These are phyloP conservation scores for Bassia scoparia DNA, from an alignment of 148 eudicot species.

Conservation along the genomic window DNA sequence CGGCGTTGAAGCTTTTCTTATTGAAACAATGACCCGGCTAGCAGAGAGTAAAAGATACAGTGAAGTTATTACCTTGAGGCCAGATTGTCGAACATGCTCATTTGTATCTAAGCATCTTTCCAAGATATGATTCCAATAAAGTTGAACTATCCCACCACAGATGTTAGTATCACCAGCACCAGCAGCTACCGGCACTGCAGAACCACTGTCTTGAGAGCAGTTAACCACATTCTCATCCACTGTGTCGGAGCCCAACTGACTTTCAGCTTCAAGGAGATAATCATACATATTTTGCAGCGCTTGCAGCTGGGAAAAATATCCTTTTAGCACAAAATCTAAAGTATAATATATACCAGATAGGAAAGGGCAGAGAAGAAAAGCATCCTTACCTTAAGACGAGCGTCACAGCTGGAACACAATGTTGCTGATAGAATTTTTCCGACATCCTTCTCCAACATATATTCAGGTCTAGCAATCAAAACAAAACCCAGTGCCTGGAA, in stretches of 20 bases:
- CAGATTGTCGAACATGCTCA: slow-evolving; percentile 81
- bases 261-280: slow-evolving; percentile 92
- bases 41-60: background rate
- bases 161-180: slow-evolving; percentile 98
- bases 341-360: background rate
- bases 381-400: slow-evolving; percentile 71
- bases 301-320: slow-evolving; percentile 61
- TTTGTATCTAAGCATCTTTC: slow-evolving; percentile 80
- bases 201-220: slow-evolving; percentile 43
- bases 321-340: slow-evolving; percentile 21
- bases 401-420: slow-evolving; percentile 64
- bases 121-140: slow-evolving; percentile 78
- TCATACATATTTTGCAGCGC: slow-evolving; percentile 83
- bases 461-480: slow-evolving; percentile 88
- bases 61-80: slow-evolving; percentile 53
- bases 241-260: slow-evolving; percentile 60
- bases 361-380: slow-evolving; percentile 11
- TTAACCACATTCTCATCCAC: slow-evolving; percentile 35
- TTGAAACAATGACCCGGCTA: no score
- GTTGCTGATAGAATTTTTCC: slow-evolving; percentile 66
- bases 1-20: no score
- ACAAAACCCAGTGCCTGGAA: slow-evolving; percentile 85
- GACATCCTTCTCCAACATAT: slow-evolving; percentile 82
- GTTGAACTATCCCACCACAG: slow-evolving; percentile 87
- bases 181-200: slow-evolving; percentile 88